Percentiles rank a stretch among this genome's conserved stretches.
Conservation (phyloP, 108 stramenopile genomes). For the Skeletonema costatum region DNA sequence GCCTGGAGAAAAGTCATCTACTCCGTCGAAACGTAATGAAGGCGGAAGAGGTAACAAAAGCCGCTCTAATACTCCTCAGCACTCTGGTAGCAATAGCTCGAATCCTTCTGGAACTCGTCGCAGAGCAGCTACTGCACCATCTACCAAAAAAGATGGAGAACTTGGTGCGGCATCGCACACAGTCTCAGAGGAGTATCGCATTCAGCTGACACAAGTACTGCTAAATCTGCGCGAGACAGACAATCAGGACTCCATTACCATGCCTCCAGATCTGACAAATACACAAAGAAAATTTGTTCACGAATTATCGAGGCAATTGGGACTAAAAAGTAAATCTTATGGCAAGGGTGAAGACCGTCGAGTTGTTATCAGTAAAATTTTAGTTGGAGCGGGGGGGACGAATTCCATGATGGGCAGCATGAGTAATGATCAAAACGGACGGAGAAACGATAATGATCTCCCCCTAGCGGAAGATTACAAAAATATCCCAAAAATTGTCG, state of each 20-base stretch:
- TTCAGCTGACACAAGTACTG: constrained; percentile 58
- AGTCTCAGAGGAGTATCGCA: constrained; percentile 65
- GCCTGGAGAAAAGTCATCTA: background rate
- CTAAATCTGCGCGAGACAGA: constrained; percentile 57
- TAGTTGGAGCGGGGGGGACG: constrained; percentile 36
- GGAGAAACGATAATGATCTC: constrained; percentile 13
- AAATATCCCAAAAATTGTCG: constrained; percentile 32
- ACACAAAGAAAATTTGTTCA: constrained; percentile 82
- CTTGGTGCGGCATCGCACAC: constrained; percentile 71
- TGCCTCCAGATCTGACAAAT: constrained; percentile 73
- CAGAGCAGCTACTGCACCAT: background rate
- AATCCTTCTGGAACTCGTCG: constrained; percentile 2
- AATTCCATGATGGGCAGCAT: constrained; percentile 33
- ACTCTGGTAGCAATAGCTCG: background rate
- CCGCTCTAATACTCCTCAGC: constrained; percentile 12
- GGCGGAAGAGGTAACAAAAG: constrained; percentile 14
- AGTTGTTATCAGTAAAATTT: constrained; percentile 57
- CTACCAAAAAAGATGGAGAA: constrained; percentile 58
- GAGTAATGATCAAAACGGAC: constrained; percentile 9
- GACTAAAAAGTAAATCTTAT: constrained; percentile 61
- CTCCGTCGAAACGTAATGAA: background rate
- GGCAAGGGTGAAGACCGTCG: constrained; percentile 68
- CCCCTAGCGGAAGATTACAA: constrained; percentile 15
- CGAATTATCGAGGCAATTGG: constrained; percentile 60
- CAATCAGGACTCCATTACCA: constrained; percentile 39